phyloP scores from a whole-genome alignment of 805 yeast species.

The Saturnispora bothae region DNA sequence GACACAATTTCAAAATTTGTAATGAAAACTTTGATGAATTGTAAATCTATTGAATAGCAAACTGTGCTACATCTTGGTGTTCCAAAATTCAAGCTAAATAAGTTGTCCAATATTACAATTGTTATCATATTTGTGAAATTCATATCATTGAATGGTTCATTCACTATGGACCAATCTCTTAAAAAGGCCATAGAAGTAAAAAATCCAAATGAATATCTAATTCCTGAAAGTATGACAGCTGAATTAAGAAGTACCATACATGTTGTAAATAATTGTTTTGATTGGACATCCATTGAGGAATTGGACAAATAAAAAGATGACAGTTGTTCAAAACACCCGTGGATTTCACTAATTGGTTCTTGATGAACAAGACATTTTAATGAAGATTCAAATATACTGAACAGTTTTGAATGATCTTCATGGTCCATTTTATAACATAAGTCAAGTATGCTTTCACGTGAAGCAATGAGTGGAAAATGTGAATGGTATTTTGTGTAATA shows the following conservation, averaged over 20 bases:
- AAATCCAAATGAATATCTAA: conserved; percentile 46
- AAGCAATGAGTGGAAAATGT: conserved; percentile 37
- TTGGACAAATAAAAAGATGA: conserved; percentile 29
- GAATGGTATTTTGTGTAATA: conserved; percentile 36
- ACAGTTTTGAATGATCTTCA: conserved; percentile 23
- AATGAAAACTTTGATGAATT: conserved; percentile 13
- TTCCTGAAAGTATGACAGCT: conserved; percentile 48
- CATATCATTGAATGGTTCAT: conserved; percentile 20
- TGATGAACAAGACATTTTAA: conserved; percentile 18
- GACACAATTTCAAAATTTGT: conserved; percentile 6
- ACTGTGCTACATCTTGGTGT: conserved; percentile 21
- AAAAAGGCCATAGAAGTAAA: conserved; percentile 43
- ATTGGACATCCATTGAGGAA: conserved; percentile 20
- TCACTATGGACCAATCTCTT: conserved; percentile 45
- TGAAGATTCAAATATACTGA: conserved; percentile 33
- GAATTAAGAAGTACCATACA: conserved; percentile 41
- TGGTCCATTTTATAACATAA: conserved; percentile 21
- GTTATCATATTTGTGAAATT: conserved; percentile 32
- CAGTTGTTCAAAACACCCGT: conserved; percentile 28
- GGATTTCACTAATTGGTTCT: conserved; percentile 25
- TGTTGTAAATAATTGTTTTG: conserved; percentile 27
- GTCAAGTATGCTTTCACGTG: conserved; percentile 20
- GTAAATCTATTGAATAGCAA: conserved; percentile 13
- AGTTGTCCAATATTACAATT: conserved; percentile 38
- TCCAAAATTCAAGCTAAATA: conserved; percentile 45